Percentiles rank a stretch among this genome's conserved stretches.
Evolutionary conservation across 2,329 filamentous ascomycete genomes (phyloP).

Genomic region (Alternaria brassicae): DNA sequence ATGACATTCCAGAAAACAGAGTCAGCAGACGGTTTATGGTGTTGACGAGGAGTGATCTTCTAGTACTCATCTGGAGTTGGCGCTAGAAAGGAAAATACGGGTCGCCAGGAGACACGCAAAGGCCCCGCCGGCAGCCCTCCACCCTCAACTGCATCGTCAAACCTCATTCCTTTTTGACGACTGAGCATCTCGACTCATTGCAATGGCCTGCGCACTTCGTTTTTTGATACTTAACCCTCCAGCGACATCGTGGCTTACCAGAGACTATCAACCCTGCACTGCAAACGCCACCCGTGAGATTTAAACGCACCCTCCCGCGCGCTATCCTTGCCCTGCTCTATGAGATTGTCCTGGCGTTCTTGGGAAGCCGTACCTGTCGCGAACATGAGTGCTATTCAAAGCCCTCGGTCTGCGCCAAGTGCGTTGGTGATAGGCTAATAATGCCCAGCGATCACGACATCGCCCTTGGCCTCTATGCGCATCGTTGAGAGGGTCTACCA

Average conservation of each 20-base stretch:
- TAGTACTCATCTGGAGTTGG: not conserved
- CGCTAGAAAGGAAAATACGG: not conserved
- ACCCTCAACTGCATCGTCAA: not conserved
- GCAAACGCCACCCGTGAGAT: not conserved
- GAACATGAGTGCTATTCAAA: not conserved
- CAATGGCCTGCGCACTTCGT: not conserved
- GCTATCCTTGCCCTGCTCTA: not conserved
- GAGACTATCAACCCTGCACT: not conserved
- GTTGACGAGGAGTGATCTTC: not conserved
- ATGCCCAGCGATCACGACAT: conserved; percentile 40
- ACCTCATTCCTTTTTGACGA: not conserved
- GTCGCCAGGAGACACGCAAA: not conserved
- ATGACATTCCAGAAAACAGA: not conserved
- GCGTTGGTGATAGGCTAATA: conserved; percentile 22
- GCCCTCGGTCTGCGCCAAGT: conserved; percentile 11
- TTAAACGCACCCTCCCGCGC: not conserved
- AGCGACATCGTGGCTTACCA: not conserved
- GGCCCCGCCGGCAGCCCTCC: not conserved
- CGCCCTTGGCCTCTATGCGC: conserved; percentile 21
- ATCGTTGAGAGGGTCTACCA: conserved; percentile 28
- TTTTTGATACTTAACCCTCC: not conserved
- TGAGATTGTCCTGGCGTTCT: not conserved
- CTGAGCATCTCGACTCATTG: not conserved
- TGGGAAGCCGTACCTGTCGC: not conserved
- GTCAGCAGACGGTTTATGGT: not conserved